Evolutionary conservation across 2,329 filamentous ascomycete species (phyloP), one percentile per base, ranked within the genome.

Genomic region (Diaporthe helianthi): DNA sequence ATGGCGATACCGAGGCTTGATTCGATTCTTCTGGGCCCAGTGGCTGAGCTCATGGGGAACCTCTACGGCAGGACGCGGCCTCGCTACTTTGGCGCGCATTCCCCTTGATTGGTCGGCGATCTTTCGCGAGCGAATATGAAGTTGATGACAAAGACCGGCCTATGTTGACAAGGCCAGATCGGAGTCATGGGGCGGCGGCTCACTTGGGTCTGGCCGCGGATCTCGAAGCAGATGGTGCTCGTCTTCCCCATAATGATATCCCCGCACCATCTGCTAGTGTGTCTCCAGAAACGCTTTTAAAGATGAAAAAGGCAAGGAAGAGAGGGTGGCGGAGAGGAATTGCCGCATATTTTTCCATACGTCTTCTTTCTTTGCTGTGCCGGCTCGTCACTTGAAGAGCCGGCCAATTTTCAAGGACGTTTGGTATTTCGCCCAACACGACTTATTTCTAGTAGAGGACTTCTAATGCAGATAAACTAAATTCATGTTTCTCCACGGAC

Each of bases 381-480:
- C 33, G 54, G 63, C 54, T 61, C 46, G 41, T 53, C 67, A 51
- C 61, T 69, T 71, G 69, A 33, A 17, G 67, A 55, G 69, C 24
- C 44, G 67, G 54, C 64, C 67, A 52, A 67, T 71, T 65, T 69
- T 55, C 58, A 64, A 61, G 68, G 73, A 73, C 73, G 73, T 73
- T 68, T 72, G 67, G 76, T 79, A 74, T 76, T 78, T 80, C 81
- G 82, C 79, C 80, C 81, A 81, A 54, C 65, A 69, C 67, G 46
- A 63, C 55, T 69, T 78, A 75, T 76, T 83, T 85, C 80, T 84
- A 83, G 78, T 88, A 87, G 81, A 87, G 83, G 81, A 83, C 83
- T 87, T 87, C 82, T 88, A 88, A 88, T 88, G 84, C 85, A 86
- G 83, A 87, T 86, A 87, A 83, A 80, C 82, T 81, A 80, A 80